Conservation (phyloP, 129 eudicot species). For the Flaveria linearis region DNA sequence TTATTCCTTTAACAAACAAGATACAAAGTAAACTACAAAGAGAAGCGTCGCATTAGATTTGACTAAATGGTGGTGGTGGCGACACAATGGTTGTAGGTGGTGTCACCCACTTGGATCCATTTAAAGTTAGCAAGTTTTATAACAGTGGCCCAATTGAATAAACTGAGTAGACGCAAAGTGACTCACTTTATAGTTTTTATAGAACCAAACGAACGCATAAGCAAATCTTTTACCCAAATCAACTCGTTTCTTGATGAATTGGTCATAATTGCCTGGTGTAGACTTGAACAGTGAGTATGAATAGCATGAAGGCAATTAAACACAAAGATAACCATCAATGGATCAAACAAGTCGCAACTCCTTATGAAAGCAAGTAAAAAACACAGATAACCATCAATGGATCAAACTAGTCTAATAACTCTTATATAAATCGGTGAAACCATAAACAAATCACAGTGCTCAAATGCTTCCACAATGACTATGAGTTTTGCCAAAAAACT, state of each 20-base stretch:
- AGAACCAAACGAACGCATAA: too few relatives aligned
- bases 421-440: background rate
- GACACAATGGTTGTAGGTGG: too few relatives aligned
- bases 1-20: background rate
- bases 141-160: too few relatives aligned
- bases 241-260: too few relatives aligned
- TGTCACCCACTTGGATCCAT: too few relatives aligned
- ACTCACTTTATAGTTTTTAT: too few relatives aligned
- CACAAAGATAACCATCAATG: background rate
- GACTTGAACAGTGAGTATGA: background rate
- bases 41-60: background rate
- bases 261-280: too few relatives aligned
- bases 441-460: slow-evolving; percentile 22
- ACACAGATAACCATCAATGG: background rate
- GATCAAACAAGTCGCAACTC: slow-evolving; percentile 21
- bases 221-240: too few relatives aligned
- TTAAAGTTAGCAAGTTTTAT: too few relatives aligned
- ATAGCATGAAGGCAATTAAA: background rate
- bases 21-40: background rate
- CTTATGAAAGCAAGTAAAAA: too few relatives aligned
- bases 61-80: too few relatives aligned
- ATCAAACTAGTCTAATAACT: slow-evolving; percentile 25
- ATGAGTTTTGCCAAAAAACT: slow-evolving; percentile 24
- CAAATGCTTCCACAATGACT: slow-evolving; percentile 22
- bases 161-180: too few relatives aligned